phyloP scores from a whole-genome alignment of 345 rosid genomes.

The Noccaea bulbosa region DNA sequence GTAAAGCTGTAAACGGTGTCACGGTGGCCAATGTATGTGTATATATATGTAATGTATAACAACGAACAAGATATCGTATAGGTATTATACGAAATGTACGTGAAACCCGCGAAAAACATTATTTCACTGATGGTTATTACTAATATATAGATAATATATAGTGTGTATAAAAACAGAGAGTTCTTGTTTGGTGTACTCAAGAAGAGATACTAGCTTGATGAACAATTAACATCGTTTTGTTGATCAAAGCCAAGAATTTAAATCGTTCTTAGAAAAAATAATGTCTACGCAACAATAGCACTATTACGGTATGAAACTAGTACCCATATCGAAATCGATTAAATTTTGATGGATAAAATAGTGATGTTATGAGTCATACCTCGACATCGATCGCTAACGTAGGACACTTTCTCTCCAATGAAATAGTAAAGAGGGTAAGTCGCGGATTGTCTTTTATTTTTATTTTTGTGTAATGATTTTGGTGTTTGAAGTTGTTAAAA shows the following conservation, averaged over 20 bases:
- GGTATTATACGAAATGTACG: not conserved
- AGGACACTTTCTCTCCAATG: too few species aligned
- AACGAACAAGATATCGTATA: not conserved
- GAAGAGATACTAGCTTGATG: too few species aligned
- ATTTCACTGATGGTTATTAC: not conserved
- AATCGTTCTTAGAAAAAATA: not conserved
- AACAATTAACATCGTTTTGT: not conserved
- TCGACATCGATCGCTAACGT: not conserved
- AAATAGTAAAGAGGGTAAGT: not conserved
- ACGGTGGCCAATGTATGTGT: not conserved
- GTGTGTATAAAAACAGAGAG: too few species aligned
- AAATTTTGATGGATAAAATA: not conserved
- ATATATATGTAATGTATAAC: not conserved
- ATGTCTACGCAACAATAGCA: not conserved
- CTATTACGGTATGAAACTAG: not conserved
- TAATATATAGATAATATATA: too few species aligned
- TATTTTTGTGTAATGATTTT: not conserved
- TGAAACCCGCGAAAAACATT: not conserved
- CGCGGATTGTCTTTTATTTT: not conserved
- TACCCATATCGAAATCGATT: not conserved
- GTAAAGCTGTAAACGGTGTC: not conserved
- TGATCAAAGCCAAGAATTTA: not conserved
- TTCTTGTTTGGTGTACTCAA: too few species aligned
- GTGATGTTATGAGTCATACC: not conserved
- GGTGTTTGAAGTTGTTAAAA: constrained; percentile 6